Base-by-base conservation (phyloP, 2,329 filamentous ascomycete genomes). In the Stagonosporopsis rhizophila region DNA sequence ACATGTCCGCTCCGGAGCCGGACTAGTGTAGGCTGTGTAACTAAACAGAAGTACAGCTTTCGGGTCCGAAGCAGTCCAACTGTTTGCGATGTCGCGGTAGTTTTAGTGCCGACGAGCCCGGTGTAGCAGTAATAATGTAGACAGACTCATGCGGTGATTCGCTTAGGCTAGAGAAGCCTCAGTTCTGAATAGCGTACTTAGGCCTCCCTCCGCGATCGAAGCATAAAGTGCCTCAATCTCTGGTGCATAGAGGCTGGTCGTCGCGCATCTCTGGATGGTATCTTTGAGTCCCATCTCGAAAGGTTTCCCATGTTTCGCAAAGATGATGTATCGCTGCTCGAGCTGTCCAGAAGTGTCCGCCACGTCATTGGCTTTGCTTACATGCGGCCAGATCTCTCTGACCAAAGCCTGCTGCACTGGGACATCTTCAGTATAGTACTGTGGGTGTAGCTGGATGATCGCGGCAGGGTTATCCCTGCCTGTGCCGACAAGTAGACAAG, bases 221-320 rank as follows among this genome's bases (percentile, higher is more conserved):
- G 46, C 46, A 50, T 83, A 84, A 4, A 83, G 69, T 0, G 72
- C 70, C 4, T 83, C 77, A 37, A 84, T 83, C 52, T 83, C 81
- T 1, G 75, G 61, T 2, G 66, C 65, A 44, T 82, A 84, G 0
- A 80, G 70, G 1, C 65, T 59, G 11, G 77, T 56, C 0, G 81
- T 81, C 0, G 71, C 67, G 4, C 70, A 71, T 7, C 80, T 74
- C 62, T 80, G 78, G 4, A 81, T 75, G 0, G 73, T 80, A 0
- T 78, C 78, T 58, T 84, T 82, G n/a, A 78, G 75, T 0, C 80
- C 79, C 15, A 71, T 74, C 1, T 74, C 64, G 46, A 83, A 81
- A 0, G 80, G 78, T 61, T 81, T 81, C 6, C 73, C 68, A 12
- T 70, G 71, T 11, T 75, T 77, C 0, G 80, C 70, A 49, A 84